Percentiles rank a stretch among this genome's conserved stretches.
Conservation (phyloP, 2,329 filamentous ascomycete genomes). For the Zymoseptoria brevis region DNA sequence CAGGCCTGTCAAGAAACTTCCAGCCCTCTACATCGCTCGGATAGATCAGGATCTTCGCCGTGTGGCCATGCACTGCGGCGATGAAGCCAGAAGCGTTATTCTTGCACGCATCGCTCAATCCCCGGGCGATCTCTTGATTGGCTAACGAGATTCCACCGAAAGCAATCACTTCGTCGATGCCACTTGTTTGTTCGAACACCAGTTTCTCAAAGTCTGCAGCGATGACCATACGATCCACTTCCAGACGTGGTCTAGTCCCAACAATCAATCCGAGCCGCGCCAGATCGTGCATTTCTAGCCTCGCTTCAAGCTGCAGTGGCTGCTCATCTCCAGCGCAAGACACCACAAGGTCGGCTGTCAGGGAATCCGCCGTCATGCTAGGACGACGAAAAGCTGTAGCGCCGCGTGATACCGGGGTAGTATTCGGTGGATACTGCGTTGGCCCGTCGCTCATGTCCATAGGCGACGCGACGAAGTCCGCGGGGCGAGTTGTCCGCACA, state of each 20-base stretch:
- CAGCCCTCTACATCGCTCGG: constrained; percentile 21
- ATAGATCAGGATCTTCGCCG: constrained; percentile 20
- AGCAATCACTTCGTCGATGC: neutral
- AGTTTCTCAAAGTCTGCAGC: constrained; percentile 12
- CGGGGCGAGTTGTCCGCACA: neutral
- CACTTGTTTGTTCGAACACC: constrained; percentile 5
- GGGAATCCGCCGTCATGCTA: neutral
- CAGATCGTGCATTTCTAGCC: constrained; percentile 4
- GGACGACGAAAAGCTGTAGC: neutral
- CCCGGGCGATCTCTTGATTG: neutral
- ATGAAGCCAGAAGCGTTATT: constrained; percentile 15
- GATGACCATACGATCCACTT: constrained; percentile 10
- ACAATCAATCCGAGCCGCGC: constrained; percentile 1
- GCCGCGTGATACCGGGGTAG: neutral
- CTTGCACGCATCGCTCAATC: constrained; percentile 18
- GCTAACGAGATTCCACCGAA: constrained; percentile 6
- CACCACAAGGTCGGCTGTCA: neutral
- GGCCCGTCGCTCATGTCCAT: neutral
- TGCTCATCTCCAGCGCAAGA: constrained; percentile 1
- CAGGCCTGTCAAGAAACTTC: constrained; percentile 17
- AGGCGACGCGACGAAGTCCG: neutral
- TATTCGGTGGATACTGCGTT: neutral
- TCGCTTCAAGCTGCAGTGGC: neutral
- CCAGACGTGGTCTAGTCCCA: constrained; percentile 7
- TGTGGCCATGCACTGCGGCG: constrained; percentile 7